Evolutionary conservation across 805 yeast species (phyloP), one percentile per base, ranked within the genome.

Genomic region (Candida xiaguanensis): DNA sequence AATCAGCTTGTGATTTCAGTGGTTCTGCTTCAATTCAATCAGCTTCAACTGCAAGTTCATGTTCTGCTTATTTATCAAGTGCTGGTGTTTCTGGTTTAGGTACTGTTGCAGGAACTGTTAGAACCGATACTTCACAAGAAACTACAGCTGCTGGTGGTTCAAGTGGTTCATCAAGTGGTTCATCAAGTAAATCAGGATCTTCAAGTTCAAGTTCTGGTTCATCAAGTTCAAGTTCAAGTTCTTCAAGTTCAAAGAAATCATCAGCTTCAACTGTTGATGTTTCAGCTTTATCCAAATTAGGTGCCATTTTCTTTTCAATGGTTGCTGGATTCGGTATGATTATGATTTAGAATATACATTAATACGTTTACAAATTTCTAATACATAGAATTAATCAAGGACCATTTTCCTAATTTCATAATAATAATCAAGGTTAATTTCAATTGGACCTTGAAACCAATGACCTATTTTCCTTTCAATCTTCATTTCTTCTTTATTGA

Each of bases 11-110:
- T 61, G 54, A 55, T 51, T 67, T 66, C 51, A 37, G 43, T 31
- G 74, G 74, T 34, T 59, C 67, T 40, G 74, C 70, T 39, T 37
- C 66, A 31, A 48, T 80, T 51, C 47, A 57, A 42, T 25, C 39
- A 15, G 48, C 54, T 29, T 56, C 58, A 39, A 50, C 63, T 32
- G 63, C 65, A 40, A 65, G 77, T 30, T 56, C 74, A 13, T 82
- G 89, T 67, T 51, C 78, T 14, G 67, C 84, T 36, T 67, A 72
- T 49, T 58, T 86, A 48, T 59, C 64, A 16, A 74, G 80, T 49
- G 89, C 90, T 50, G 95, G 95, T 58, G 45, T 74, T 44, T 72
- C 74, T 36, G 95, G 95, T 59, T 57, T 78, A 41, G 87, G 88
- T 41, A 45, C 77, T 20, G 70, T 80, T 41, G 55, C 60, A 34